phyloP scores from a whole-genome alignment of 2,329 filamentous ascomycete genomes.

The Pseudogymnoascus sp. region DNA sequence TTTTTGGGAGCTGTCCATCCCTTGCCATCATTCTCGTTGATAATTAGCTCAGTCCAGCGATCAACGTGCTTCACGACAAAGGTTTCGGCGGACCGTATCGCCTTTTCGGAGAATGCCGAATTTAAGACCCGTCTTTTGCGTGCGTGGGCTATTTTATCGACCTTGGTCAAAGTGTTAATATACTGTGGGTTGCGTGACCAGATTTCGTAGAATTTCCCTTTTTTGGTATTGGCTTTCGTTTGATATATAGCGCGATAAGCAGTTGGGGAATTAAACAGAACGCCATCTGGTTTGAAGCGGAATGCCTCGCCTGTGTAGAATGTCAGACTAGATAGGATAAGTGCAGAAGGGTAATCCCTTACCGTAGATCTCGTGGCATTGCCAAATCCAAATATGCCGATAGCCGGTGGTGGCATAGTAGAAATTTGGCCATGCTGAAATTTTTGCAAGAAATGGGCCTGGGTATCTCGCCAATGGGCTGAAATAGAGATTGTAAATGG shows the following conservation, averaged over 20 bases:
- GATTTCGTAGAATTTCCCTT: conserved; percentile 12
- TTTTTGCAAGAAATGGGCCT: not conserved
- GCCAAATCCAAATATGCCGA: not conserved
- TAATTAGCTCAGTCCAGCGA: conserved; percentile 15
- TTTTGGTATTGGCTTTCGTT: conserved; percentile 12
- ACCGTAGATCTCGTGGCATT: conserved; percentile 1
- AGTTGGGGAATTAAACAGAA: conserved; percentile 14
- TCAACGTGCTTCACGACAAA: conserved; percentile 15
- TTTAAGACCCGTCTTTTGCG: conserved; percentile 13
- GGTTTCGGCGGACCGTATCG: conserved; percentile 11
- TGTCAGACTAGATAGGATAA: not conserved
- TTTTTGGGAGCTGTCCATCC: conserved; percentile 14
- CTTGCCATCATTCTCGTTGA: conserved; percentile 9
- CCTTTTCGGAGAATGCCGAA: conserved; percentile 13
- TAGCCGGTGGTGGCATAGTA: not conserved
- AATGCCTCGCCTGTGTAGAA: conserved; percentile 1
- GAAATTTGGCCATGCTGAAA: conserved; percentile 1
- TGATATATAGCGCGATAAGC: conserved; percentile 12
- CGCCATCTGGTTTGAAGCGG: conserved; percentile 11
- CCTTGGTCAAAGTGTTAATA: conserved; percentile 10
- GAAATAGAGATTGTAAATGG: conserved; percentile 3
- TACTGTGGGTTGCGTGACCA: conserved; percentile 3
- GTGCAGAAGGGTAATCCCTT: not conserved
- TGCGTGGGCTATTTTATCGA: conserved; percentile 11
- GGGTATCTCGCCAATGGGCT: not conserved